Evolutionary conservation across 176 grass and related monocot species (phyloP), one percentile per base, ranked within the genome.

Genomic region (Ananas comosus): DNA sequence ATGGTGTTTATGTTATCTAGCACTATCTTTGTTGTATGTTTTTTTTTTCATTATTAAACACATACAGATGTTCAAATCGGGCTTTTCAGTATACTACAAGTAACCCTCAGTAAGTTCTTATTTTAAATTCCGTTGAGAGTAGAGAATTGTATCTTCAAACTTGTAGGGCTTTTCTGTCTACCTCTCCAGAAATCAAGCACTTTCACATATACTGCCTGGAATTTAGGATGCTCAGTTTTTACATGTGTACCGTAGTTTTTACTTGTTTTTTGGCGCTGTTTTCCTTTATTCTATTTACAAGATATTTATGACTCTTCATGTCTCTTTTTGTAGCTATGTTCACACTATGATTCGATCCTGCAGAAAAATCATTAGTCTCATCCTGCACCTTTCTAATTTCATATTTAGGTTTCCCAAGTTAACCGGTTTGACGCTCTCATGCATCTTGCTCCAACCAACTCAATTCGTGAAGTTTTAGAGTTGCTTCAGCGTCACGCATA

Each of bases 371-470:
- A 27, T 27, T 27, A 65, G 21, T 61, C 17, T 61, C 16, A 61
- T 22, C 17, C 56, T 22, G 17, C 11, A 51, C 7, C 13, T 47
- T 21, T 12, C 48, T 10, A 63, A 74, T 12, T 67, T 81, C 51
- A 22, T 71, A 78, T 59, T 29, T 68, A 91, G 88, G 70, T 78
- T 69, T 87, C 79, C 19, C 69, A 85, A 66, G 82, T 91, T 53
- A 91, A 80, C 70, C 49, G 1, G 65, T 91, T 91, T 80, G 72
- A 82, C 77, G 76, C 85, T 72, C 78, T 91, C 28, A 77, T 80
- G 75, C 73, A 91, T 79, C 88, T 91, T 85, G 82, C 85, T 77
- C 82, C 79, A 65, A 75, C 66, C 67, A 76, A 66, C 72, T 87
- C 79, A 4, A 69, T 74, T 48, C 66, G 74, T 71, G 82, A 91